Evolutionary conservation across 108 stramenopile genomes (phyloP), one percentile per base, ranked within the genome.

Genomic region (Skeletonema menzelii): DNA sequence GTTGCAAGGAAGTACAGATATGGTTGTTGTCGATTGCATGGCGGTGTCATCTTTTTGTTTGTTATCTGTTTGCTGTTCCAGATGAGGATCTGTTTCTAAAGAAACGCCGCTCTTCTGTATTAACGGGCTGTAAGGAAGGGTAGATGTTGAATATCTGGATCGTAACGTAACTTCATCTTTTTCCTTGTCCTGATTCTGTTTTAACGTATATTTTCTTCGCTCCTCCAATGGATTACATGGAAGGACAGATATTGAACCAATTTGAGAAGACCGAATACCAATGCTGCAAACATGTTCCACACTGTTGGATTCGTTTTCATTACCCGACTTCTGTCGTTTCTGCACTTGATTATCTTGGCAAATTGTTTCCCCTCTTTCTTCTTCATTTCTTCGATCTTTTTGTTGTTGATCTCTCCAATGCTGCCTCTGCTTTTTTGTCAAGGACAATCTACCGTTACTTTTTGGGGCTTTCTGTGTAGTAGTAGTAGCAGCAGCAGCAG

Each of bases 391-490:
- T 12, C 17, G 44, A n/a, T 12, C 15, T 3, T 17, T 46, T 19
- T 19, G 22, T 10, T 53, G 49, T 22, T 53, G 22, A 53, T 53
- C 49, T 10, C 49, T 53, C 49, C 49, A 53, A 22, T 53, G 49
- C 49, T 53, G 49, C 49, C 49, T 53, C 49, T 53, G 49, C 49
- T 53, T 53, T 22, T 53, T 53, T 53, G 49, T 10, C 22, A 53
- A 53, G 19, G 49, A 53, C 22, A 53, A 53, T 53, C 22, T 53
- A 22, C 49, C 24, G 22, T 53, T 53, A 20, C 49, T 53, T 53
- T 22, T 53, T 0, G 40, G 15, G n/a, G 15, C 40, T 42, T 42
- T 15, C 15, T 15, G 15, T 42, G 49, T 53, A 53, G 49, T 2
- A 20, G 49, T 53, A 53, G 49, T 2, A 20, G 46, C 17, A 0